Evolutionary conservation across 1,284 basidiomycete genomes (phyloP).

Genomic region (Rhodotorula sp.): DNA sequence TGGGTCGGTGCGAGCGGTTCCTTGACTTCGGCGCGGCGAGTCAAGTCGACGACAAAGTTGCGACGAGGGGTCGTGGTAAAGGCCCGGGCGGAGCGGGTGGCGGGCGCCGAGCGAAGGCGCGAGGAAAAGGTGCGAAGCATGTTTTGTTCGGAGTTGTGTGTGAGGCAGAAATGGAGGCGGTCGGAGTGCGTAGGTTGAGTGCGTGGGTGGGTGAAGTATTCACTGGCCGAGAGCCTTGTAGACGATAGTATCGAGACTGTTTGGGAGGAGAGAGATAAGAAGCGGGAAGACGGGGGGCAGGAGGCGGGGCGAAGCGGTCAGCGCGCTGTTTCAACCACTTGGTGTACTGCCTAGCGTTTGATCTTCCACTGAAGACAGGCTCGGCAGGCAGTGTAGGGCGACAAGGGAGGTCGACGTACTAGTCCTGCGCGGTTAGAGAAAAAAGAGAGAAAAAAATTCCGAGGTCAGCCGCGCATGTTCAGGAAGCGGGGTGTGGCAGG

Average conservation of each 20-base stretch:
- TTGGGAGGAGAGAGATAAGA: neutral
- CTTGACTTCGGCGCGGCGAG: constrained; percentile 21
- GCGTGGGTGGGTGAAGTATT: neutral
- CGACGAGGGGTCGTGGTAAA: constrained; percentile 26
- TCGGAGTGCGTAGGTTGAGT: neutral
- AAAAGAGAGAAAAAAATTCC: neutral
- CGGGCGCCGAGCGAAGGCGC: constrained; percentile 18
- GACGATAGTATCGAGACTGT: constrained; percentile 37
- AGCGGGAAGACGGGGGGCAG: neutral
- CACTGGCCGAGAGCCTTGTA: constrained; percentile 37
- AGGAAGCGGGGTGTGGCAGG: neutral
- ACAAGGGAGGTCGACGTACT: neutral
- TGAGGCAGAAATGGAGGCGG: neutral
- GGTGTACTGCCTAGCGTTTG: neutral
- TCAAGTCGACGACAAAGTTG: constrained; percentile 24
- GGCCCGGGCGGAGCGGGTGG: constrained; percentile 24
- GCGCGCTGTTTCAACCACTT: neutral
- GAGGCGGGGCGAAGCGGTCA: neutral
- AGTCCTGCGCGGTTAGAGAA: neutral
- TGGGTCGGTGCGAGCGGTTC: constrained; percentile 11
- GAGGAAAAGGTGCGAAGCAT: constrained; percentile 39
- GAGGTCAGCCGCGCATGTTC: constrained; percentile 5
- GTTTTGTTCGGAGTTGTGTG: neutral
- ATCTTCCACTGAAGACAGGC: too few relatives aligned
- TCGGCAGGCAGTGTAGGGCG: neutral